Percentiles rank a stretch among this genome's conserved stretches.
Conservation (phyloP, 169 alveolate species). For the Perkinsus marinus region DNA sequence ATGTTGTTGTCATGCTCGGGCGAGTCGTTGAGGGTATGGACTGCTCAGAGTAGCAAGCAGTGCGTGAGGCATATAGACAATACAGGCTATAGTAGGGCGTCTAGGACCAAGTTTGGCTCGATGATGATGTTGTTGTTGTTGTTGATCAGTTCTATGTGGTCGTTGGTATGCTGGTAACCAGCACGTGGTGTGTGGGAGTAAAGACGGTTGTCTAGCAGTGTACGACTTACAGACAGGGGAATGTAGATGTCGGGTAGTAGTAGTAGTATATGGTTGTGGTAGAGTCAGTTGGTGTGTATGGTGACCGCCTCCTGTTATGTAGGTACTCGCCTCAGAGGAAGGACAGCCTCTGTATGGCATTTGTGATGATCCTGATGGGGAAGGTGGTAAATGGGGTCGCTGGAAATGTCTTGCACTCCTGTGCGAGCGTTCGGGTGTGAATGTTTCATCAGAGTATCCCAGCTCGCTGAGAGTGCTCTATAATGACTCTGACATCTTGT, state of each 20-base stretch:
- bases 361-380: background rate
- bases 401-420: too few relatives aligned
- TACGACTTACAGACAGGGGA: conserved; percentile 5
- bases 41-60: background rate
- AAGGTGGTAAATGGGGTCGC: background rate
- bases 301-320: too few relatives aligned
- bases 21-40: background rate
- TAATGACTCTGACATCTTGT: too few relatives aligned
- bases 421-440: too few relatives aligned
- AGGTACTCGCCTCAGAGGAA: background rate
- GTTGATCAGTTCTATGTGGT: conserved; percentile 5
- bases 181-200: conserved; percentile 10
- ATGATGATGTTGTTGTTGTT: conserved; percentile 11
- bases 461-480: too few relatives aligned
- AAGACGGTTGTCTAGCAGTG: conserved; percentile 5
- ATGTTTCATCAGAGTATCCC: too few relatives aligned
- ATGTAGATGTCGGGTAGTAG: background rate
- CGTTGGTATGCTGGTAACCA: conserved; percentile 9
- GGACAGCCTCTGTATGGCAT: background rate
- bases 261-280: background rate
- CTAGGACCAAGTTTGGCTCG: background rate
- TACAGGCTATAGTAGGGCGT: background rate
- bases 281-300: background rate
- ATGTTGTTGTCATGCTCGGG: background rate
- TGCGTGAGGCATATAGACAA: background rate